Evolutionary conservation across 2,329 filamentous ascomycete species (phyloP).

Genomic region (Talaromyces sp.): DNA sequence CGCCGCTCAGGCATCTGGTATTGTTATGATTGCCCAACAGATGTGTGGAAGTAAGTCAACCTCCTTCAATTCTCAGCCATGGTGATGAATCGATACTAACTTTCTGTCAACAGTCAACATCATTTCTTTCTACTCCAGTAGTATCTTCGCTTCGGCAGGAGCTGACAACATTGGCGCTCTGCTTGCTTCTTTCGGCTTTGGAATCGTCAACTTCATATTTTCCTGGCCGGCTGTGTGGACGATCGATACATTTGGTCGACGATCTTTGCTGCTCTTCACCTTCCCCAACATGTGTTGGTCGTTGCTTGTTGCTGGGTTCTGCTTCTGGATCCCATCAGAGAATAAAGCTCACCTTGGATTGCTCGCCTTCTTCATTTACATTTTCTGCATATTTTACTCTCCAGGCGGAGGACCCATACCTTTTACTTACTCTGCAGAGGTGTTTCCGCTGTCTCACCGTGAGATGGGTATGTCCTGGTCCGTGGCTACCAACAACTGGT

Average conservation of each 20-base stretch:
- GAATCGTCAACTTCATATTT: constrained; percentile 64
- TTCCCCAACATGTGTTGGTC: constrained; percentile 70
- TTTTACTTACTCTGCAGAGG: constrained; percentile 56
- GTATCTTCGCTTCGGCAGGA: constrained; percentile 56
- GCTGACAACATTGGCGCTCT: constrained; percentile 57
- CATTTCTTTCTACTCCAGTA: constrained; percentile 72
- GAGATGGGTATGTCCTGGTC: constrained; percentile 46
- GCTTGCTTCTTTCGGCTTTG: constrained; percentile 64
- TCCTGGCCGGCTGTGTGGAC: constrained; percentile 64
- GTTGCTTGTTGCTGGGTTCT: constrained; percentile 60
- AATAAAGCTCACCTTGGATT: constrained; percentile 51
- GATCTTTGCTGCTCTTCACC: constrained; percentile 62
- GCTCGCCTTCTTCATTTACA: constrained; percentile 62
- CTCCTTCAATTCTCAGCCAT: neutral
- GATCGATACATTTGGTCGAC: constrained; percentile 66
- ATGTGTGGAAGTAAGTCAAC: constrained; percentile 56
- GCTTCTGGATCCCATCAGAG: constrained; percentile 51
- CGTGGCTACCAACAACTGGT: constrained; percentile 41
- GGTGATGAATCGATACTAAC: neutral
- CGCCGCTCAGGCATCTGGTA: constrained; percentile 72
- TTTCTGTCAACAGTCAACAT: constrained; percentile 55
- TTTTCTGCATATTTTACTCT: constrained; percentile 65
- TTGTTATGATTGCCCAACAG: constrained; percentile 77
- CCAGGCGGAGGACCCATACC: constrained; percentile 61
- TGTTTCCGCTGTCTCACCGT: constrained; percentile 56